Base-by-base conservation (phyloP, 768 basidiomycete species). In the Boletus vermiculosoides region DNA sequence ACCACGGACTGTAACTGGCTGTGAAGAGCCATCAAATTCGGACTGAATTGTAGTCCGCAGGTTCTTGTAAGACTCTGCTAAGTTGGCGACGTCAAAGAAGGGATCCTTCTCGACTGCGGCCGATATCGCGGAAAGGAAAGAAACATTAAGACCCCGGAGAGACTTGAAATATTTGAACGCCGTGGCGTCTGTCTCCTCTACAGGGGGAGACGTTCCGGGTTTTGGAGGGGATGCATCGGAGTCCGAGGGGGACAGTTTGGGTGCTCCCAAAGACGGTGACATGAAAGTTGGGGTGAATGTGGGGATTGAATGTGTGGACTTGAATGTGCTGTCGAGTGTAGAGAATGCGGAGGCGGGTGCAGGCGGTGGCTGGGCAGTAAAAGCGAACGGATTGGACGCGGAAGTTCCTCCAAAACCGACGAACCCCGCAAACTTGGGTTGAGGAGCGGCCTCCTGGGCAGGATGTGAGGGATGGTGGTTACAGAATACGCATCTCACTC, bases 81-180 rank as follows among this genome's bases (percentile, higher is more conserved):
- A 56, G 31, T 73, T 68, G n/a, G 79, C 72, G 12, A 89, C 66
- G 58, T 92, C 86, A n/a, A 73, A 67, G 67, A 90, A 91, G 2
- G 89, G 86, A 71, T 92, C 88, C 16, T 79, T 74, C 48, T 87
- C 82, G 22, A 88, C 75, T 22, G 82, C 80, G 56, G 80, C 79
- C 31, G 80, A 76, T 52, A 89, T 68, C 15, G 81, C 78, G n/a
- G 79, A 74, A 23, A 87, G 67, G 57, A 91, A 75, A 3, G 87
- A 88, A 34, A 80, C 71, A 64, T 92, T 92, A 41, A 92, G 77
- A 15, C 88, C 89, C 36, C 90, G 84, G n/a, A 92, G 78, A 25
- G 83, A 81, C 40, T 74, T 81, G 73, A 83, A 90, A 66, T 86
- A 90, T 51, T 82, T 81, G 16, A 83, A 62, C 36, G 78, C 76